Base-by-base conservation (phyloP, 345 rosid species). In the Sisymbrium altissimum region DNA sequence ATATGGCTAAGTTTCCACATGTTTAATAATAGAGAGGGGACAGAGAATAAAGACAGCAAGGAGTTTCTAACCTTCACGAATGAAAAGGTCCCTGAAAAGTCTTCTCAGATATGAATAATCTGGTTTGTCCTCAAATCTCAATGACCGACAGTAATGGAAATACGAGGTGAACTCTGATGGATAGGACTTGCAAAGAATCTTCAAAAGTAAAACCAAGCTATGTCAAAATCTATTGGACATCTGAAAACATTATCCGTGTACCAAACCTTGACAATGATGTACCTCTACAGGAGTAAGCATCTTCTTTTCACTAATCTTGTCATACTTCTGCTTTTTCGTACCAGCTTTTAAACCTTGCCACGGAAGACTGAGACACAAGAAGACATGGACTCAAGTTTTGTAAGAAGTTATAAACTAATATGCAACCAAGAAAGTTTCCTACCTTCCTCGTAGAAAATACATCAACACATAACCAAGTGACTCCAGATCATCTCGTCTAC, bases 401-500 rank as follows among this genome's bases (percentile, higher is more conserved):
- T 2, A 33, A 23, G 6, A 46, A 48, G 15, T 39, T 33, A 71
- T 50, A 14, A 48, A 66, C 38, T 12, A 60, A 43, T 29, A 70
- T 13, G 63, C 39, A 35, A 59, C 69, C 32, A 46, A 57, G 62
- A 59, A 69, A 32, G 49, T 33, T 61, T n/a, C 60, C 54, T 66
- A 96, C 99, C 98, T 92, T 86, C 99, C 98, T 81, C 96, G 84
- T 53, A 95, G 82, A 82, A 90, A 95, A 81, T 95, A 92, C 97
- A 95, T 95, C 45, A 95, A 89, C 79, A 95, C 97, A 80, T 92
- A 92, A 82, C 98, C 98, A 71, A 95, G 97, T 41, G 98, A 95
- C 80, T 94, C 99, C 82, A 95, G 84, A 85, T 92, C 98, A 86
- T 94, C 99, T 83, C 99, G 84, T 83, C 99, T 84, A 85, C 99